Base-by-base conservation (phyloP, 768 basidiomycete genomes). In the Psilocybe sp. region DNA sequence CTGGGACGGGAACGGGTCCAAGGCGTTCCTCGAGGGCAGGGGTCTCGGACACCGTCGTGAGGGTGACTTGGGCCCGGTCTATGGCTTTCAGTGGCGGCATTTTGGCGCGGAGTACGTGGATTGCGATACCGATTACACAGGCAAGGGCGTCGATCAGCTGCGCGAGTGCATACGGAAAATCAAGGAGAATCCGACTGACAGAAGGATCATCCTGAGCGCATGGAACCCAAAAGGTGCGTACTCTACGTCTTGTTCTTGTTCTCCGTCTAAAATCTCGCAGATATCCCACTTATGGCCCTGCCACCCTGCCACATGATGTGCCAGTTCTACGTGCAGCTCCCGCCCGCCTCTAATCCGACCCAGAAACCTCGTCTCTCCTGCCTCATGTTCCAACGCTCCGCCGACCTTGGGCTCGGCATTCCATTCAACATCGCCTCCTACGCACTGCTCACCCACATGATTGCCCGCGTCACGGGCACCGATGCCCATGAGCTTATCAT, bases 361-460 rank as follows among this genome's bases (percentile, higher is more conserved):
- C 63, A 72, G 14, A 85, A 81, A 56, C 87, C 86, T 8, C 80
- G 80, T 49, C 85, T 98, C 14, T 95, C 92, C 8, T 98, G 95
- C 67, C 78, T 96, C 40, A 94, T 98, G 93, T 98, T 87, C 73
- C 96, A 98, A 63, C 90, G 97, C 41, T 98, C 96, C 11, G 95
- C 95, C 14, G 96, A 99, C 65, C 81, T 98, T 7, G 96, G 96
- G 1, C 89, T 99, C 35, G 96, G 96, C 2, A 91, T 99, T 43
- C 96, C 96, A 0, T 99, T 99, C 81, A 99, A 99, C 69, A 98
- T 99, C 68, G 97, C 96, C 11, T 98, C 97, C 0, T 99, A 98
- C 68, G 90, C 97, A 5, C 81, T 99, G 16, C 82, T 99, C 47
- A 97, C 95, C 0, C 94, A 98, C 69, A 94, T 99, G 91, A 82